Evolutionary conservation across 495 filamentous ascomycete species (phyloP).

Genomic region (Hypoxylon crocopeplum): DNA sequence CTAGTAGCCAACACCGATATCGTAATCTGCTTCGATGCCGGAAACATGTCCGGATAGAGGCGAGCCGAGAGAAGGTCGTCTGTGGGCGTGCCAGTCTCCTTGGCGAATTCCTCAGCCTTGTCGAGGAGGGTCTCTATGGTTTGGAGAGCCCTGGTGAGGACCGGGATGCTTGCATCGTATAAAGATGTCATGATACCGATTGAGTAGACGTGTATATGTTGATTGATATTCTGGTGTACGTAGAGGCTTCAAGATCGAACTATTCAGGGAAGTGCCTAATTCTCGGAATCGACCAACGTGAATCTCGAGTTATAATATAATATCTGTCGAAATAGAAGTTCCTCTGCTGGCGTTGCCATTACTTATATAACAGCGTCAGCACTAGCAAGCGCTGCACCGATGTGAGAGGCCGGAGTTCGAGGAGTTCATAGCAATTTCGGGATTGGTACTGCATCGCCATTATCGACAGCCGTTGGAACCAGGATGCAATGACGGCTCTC

Average conservation of each 20-base stretch:
- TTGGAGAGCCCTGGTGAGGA: conserved; percentile 38
- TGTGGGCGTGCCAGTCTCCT: conserved; percentile 21
- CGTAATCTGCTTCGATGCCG: conserved; percentile 56
- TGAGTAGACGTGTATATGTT: background rate
- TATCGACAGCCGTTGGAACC: no score
- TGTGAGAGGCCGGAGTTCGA: no score
- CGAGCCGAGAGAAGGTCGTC: conserved; percentile 36
- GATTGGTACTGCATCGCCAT: no score
- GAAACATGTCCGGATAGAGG: conserved; percentile 56
- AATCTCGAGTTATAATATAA: no score
- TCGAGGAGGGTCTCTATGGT: conserved; percentile 38
- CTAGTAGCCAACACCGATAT: conserved; percentile 41
- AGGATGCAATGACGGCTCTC: no score
- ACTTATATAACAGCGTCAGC: no score
- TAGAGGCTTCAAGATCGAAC: background rate
- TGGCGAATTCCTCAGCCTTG: conserved; percentile 36
- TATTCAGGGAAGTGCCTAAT: no score
- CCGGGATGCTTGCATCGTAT: conserved; percentile 38
- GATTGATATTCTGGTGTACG: background rate
- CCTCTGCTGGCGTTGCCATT: no score
- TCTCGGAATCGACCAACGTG: no score
- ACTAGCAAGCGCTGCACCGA: no score
- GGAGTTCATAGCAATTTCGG: no score
- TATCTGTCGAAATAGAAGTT: no score
- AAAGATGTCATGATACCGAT: conserved; percentile 38